These are phyloP conservation scores for Austroboletus niveus DNA, from an alignment of 1,284 basidiomycete species.

Conservation along the genomic window DNA sequence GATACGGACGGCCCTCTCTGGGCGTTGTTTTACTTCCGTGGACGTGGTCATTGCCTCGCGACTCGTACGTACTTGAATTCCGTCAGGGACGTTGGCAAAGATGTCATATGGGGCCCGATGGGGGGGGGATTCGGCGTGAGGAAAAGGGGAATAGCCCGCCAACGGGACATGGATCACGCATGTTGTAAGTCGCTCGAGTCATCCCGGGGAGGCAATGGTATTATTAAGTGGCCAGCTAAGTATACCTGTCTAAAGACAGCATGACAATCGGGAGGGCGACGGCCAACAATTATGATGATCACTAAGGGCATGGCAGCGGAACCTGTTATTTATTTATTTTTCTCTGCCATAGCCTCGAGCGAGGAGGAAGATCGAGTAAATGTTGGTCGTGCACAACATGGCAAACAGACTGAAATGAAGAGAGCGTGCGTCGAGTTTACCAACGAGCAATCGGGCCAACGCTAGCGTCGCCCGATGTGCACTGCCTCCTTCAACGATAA, in stretches of 20 bases:
- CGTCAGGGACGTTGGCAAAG: constrained; percentile 5
- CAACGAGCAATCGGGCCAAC: background rate
- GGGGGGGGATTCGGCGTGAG: background rate
- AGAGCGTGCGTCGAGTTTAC: constrained; percentile 7
- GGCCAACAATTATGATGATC: background rate
- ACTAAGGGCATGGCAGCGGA: background rate
- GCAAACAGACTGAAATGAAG: background rate
- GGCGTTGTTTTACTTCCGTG: constrained; percentile 10
- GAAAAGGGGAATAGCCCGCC: background rate
- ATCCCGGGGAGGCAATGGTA: constrained; percentile 1
- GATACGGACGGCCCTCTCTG: constrained; percentile 10
- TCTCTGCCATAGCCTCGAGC: background rate
- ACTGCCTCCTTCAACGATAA: constrained; percentile 23
- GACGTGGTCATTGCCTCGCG: constrained; percentile 1
- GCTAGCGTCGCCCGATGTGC: constrained; percentile 8
- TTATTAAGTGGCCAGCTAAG: constrained; percentile 8
- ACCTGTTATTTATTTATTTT: background rate
- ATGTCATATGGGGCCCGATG: constrained; percentile 5
- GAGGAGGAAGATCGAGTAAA: background rate
- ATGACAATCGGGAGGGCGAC: constrained; percentile 2
- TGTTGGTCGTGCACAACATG: background rate
- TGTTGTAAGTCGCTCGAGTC: constrained; percentile 2
- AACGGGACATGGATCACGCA: constrained; percentile 14
- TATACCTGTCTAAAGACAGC: constrained; percentile 9
- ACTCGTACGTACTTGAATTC: constrained; percentile 15